phyloP scores from a whole-genome alignment of 2,329 filamentous ascomycete genomes.

The Ophiostoma australiae region DNA sequence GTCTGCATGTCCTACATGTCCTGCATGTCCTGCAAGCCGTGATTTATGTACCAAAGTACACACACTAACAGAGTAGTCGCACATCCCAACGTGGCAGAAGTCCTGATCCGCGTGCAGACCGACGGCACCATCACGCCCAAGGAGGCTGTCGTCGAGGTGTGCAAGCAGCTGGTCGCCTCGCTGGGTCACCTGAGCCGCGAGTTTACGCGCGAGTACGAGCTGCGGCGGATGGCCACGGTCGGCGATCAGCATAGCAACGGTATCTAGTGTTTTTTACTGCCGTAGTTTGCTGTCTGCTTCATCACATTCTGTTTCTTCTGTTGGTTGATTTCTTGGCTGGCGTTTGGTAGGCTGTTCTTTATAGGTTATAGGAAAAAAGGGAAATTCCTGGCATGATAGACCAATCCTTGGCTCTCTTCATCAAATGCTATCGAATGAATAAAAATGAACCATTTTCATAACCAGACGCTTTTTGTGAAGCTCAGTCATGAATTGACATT shows the following conservation, averaged over 20 bases:
- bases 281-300: neutral
- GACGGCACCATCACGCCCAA: slow-evolving; percentile 85
- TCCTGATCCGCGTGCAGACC: slow-evolving; percentile 78
- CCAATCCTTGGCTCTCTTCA: neutral
- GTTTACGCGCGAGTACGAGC: slow-evolving; percentile 87
- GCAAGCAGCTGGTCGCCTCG: slow-evolving; percentile 75
- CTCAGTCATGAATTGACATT: neutral
- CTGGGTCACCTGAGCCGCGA: slow-evolving; percentile 75
- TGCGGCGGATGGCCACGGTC: slow-evolving; percentile 75
- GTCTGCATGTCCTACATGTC: slow-evolving; percentile 29
- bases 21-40: neutral
- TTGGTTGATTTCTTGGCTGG: slow-evolving; percentile 3
- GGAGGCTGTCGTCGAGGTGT: slow-evolving; percentile 75
- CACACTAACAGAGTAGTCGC: slow-evolving; percentile 38
- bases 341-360: slow-evolving; percentile 6
- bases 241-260: slow-evolving; percentile 45
- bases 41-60: neutral
- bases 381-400: neutral
- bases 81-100: slow-evolving; percentile 57
- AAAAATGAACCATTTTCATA: neutral
- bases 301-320: neutral
- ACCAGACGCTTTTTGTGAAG: neutral
- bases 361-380: neutral
- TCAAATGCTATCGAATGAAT: neutral
- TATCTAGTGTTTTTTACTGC: neutral